Base-by-base conservation (phyloP, 176 grass and related monocot species). In the Cymbopogon citratus region DNA sequence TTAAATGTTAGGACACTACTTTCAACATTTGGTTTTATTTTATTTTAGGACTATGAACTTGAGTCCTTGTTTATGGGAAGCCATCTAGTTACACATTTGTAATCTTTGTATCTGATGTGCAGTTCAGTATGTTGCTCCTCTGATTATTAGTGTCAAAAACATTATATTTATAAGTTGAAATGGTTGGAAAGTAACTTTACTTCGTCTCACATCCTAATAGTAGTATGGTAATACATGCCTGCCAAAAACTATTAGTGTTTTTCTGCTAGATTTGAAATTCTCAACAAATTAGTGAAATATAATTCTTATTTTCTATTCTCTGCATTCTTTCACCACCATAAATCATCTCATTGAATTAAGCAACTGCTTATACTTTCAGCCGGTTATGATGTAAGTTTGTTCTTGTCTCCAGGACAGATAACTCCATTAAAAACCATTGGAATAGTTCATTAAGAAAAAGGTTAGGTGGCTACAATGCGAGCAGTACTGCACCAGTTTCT, bases 371-470 rank as follows among this genome's bases (percentile, higher is more conserved):
- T 73, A 41, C 27, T 70, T 86, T 84, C 15, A 71, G 24, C 72
- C n/a, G 77, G 26, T 40, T 44, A 63, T 80, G 35, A 71, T 48
- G 63, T 73, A 63, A 66, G 49, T 79, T 74, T 75, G 34, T 91
- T 87, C 66, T 80, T 84, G 14, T 84, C 43, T 83, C 13, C 82
- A 99, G 96, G 91, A 95, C 96, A 62, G 96, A 95, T 77, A 95
- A 99, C 73, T 91, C 92, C 0, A 99, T 99, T 84, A 99, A 99
- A 79, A 99, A 95, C 74, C 96, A 99, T 83, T 99, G 96, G 96
- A 99, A 99, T 70, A 91, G 96, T 80, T 95, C 91, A 21, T 82
- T 99, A 51, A 95, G 83, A 82, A 95, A 98, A 88, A 91, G 83
- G 76, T 68, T 93, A 83, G 92, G 87, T 71, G 59, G 83, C 21